phyloP scores from a whole-genome alignment of 2,329 filamentous ascomycete species.

The Phyllosticta citribraziliensis region DNA sequence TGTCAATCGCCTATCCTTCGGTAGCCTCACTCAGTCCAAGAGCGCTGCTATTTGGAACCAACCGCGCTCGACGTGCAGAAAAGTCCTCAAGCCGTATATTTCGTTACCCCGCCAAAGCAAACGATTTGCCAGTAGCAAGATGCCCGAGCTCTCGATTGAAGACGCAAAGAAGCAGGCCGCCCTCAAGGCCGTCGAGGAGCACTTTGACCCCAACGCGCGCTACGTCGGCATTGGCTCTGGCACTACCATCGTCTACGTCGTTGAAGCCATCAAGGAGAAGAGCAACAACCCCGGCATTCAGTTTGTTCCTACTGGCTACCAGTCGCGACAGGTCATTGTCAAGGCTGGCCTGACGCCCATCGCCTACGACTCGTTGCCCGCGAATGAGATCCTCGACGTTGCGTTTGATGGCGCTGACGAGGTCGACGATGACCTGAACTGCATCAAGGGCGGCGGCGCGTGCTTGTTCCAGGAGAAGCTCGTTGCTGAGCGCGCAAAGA shows the following conservation, averaged over 20 bases:
- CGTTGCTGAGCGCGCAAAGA: constrained; percentile 72
- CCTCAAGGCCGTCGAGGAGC: constrained; percentile 60
- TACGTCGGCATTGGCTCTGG: constrained; percentile 74
- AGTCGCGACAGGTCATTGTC: constrained; percentile 79
- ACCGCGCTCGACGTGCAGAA: neutral
- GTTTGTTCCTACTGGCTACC: constrained; percentile 88
- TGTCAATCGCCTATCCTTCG: neutral
- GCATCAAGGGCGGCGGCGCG: constrained; percentile 96
- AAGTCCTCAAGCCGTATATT: neutral
- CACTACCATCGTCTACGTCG: constrained; percentile 74
- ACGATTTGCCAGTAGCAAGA: neutral
- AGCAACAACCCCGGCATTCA: constrained; percentile 48
- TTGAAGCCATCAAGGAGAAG: constrained; percentile 58
- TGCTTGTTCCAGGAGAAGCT: constrained; percentile 97
- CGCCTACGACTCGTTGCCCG: constrained; percentile 64
- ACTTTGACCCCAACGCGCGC: constrained; percentile 53
- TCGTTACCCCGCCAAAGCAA: neutral
- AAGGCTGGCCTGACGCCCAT: constrained; percentile 66
- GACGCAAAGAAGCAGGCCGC: constrained; percentile 67
- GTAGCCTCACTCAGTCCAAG: neutral
- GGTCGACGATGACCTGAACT: constrained; percentile 87
- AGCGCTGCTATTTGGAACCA: neutral
- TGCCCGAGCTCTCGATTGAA: constrained; percentile 42
- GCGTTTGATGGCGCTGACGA: constrained; percentile 96
- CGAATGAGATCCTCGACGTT: constrained; percentile 62